These are phyloP conservation scores for Musa beccarii DNA, from an alignment of 176 grass and related monocot genomes.

Conservation along the genomic window DNA sequence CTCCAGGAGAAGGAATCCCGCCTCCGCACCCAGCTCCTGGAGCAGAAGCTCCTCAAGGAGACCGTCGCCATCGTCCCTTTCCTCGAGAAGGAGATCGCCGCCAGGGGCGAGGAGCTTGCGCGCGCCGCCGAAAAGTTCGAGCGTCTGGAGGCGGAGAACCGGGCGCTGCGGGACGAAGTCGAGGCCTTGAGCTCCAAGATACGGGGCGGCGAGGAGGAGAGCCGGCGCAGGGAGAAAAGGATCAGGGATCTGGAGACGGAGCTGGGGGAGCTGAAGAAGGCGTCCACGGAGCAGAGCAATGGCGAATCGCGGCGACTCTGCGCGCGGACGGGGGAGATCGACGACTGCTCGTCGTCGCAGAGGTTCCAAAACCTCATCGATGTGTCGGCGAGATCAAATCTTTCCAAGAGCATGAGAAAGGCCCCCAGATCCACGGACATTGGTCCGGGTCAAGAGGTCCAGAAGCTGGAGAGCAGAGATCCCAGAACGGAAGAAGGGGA, in stretches of 20 bases:
- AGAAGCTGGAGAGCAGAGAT: not conserved
- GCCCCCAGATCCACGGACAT: slow-evolving; percentile 18
- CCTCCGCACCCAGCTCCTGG: slow-evolving; percentile 71
- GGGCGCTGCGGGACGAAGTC: slow-evolving; percentile 44
- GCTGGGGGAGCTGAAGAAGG: slow-evolving; percentile 44
- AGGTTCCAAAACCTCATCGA: slow-evolving; percentile 21
- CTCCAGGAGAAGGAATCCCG: slow-evolving; percentile 92
- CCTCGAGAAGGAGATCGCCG: slow-evolving; percentile 71
- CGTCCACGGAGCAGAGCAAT: slow-evolving; percentile 2
- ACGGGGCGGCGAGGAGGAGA: slow-evolving; percentile 8
- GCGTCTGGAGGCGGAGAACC: slow-evolving; percentile 63
- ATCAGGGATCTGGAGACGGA: slow-evolving; percentile 59
- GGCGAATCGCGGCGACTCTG: not conserved
- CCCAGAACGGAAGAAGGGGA: not conserved
- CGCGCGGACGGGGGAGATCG: slow-evolving; percentile 24
- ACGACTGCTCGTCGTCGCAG: slow-evolving; percentile 79
- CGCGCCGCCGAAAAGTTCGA: slow-evolving; percentile 34
- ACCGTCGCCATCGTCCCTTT: slow-evolving; percentile 82
- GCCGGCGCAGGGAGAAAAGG: slow-evolving; percentile 38
- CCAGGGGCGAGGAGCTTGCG: slow-evolving; percentile 46
- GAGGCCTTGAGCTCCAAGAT: slow-evolving; percentile 42
- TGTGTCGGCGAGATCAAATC: slow-evolving; percentile 11
- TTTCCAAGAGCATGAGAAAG: slow-evolving; percentile 5
- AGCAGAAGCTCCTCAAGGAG: slow-evolving; percentile 91
- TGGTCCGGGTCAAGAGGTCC: not conserved